These are phyloP conservation scores for Chaetomiaceae sp. DNA, from an alignment of 2,329 filamentous ascomycete genomes.

Conservation along the genomic window DNA sequence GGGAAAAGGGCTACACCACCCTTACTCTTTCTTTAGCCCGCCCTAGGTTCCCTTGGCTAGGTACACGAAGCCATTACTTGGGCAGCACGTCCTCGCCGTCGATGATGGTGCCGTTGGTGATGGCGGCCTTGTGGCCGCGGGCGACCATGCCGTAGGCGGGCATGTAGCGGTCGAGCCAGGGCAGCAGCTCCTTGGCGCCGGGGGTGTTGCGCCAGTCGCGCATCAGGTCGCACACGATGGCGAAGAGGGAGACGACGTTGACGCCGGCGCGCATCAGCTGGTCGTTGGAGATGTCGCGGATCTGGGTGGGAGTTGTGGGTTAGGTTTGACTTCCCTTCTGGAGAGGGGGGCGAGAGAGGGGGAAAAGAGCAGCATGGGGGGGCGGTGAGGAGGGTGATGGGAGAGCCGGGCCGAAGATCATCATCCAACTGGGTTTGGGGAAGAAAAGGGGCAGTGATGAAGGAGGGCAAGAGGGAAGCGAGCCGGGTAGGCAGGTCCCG, in stretches of 20 bases:
- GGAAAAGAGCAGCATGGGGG: too few species aligned
- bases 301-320: constrained; percentile 35
- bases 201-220: constrained; percentile 58
- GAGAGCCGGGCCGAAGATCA: too few species aligned
- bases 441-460: too few species aligned
- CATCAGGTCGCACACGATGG: constrained; percentile 63
- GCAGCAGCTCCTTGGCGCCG: constrained; percentile 51
- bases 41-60: background rate
- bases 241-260: constrained; percentile 55
- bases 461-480: too few species aligned
- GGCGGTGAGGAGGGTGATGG: too few species aligned
- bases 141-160: constrained; percentile 59
- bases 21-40: background rate
- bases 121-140: constrained; percentile 49
- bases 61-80: too few species aligned
- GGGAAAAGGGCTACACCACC: too few species aligned
- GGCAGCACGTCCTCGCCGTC: constrained; percentile 45
- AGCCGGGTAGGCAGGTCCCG: too few species aligned
- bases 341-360: background rate
- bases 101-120: constrained; percentile 51
- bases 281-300: constrained; percentile 58
- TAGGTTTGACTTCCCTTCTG: background rate
- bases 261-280: constrained; percentile 63
- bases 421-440: too few species aligned
- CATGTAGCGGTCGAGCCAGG: constrained; percentile 58